These are phyloP conservation scores for Bruguiera sexangula DNA, from an alignment of 345 rosid genomes.

Conservation along the genomic window DNA sequence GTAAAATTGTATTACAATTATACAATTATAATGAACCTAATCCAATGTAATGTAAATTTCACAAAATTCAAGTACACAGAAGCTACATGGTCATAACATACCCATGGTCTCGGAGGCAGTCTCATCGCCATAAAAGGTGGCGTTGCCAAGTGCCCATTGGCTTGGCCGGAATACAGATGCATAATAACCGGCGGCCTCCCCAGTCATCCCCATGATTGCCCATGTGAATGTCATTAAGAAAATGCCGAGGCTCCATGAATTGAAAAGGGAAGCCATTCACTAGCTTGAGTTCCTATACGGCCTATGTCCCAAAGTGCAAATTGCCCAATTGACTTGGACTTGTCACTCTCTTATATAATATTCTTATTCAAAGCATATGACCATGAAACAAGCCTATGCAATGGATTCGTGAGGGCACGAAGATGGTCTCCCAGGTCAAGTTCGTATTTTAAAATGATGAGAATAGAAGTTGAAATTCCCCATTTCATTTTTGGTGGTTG, in stretches of 20 bases:
- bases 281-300: background rate
- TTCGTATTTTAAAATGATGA: background rate
- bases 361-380: background rate
- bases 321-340: slow-evolving; percentile 7
- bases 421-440: slow-evolving; percentile 19
- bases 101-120: slow-evolving; percentile 25
- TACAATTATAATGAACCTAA: too few relatives aligned
- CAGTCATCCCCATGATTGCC: slow-evolving; percentile 17
- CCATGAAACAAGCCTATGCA: background rate
- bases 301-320: background rate
- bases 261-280: slow-evolving; percentile 26
- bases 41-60: too few relatives aligned
- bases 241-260: slow-evolving; percentile 42
- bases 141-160: slow-evolving; percentile 26
- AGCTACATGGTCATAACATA: background rate
- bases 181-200: slow-evolving; percentile 11
- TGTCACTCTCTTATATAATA: slow-evolving; percentile 5
- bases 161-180: slow-evolving; percentile 38
- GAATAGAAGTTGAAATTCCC: background rate
- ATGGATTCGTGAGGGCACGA: slow-evolving; percentile 24
- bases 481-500: slow-evolving; percentile 1
- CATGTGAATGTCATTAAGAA: slow-evolving; percentile 23
- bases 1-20: background rate
- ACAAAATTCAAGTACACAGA: background rate
- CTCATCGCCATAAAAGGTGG: slow-evolving; percentile 33